phyloP scores from a whole-genome alignment of 108 stramenopile species.

The Nitzschia palea region DNA sequence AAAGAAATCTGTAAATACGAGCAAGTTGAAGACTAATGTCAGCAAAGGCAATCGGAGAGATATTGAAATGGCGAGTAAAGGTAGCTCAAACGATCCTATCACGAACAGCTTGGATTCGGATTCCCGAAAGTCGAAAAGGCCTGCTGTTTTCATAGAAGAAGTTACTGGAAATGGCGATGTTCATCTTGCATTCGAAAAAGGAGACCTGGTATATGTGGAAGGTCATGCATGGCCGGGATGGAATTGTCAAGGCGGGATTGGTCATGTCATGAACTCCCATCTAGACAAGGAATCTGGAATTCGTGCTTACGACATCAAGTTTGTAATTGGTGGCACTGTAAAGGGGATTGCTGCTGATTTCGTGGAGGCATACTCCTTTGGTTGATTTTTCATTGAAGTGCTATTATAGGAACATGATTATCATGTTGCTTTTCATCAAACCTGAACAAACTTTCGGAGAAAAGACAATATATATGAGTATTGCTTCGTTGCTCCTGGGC shows the following conservation, averaged over 20 bases:
- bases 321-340: constrained; percentile 2
- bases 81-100: not conserved
- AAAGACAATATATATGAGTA: too few relatives aligned
- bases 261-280: constrained; percentile 2
- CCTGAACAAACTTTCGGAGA: too few relatives aligned
- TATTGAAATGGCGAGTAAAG: not conserved
- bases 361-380: constrained; percentile 12
- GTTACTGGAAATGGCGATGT: not conserved
- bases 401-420: too few relatives aligned
- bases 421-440: too few relatives aligned
- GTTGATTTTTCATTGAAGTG: not conserved
- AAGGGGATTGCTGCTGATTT: constrained; percentile 16
- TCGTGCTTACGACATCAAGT: constrained; percentile 16
- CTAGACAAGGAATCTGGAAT: constrained; percentile 7
- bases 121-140: not conserved
- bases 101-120: not conserved
- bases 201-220: constrained; percentile 29
- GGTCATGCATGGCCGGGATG: constrained; percentile 29
- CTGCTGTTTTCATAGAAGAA: not conserved
- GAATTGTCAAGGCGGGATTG: constrained; percentile 31
- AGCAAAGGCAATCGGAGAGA: too few relatives aligned
- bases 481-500: too few relatives aligned
- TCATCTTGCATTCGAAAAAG: not conserved
- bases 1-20: too few relatives aligned
- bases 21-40: too few relatives aligned